Percentiles rank a stretch among this genome's conserved stretches.
These are phyloP conservation scores for Baudoinia panamericana DNA, from an alignment of 495 filamentous ascomycete genomes.

Conservation along the genomic window DNA sequence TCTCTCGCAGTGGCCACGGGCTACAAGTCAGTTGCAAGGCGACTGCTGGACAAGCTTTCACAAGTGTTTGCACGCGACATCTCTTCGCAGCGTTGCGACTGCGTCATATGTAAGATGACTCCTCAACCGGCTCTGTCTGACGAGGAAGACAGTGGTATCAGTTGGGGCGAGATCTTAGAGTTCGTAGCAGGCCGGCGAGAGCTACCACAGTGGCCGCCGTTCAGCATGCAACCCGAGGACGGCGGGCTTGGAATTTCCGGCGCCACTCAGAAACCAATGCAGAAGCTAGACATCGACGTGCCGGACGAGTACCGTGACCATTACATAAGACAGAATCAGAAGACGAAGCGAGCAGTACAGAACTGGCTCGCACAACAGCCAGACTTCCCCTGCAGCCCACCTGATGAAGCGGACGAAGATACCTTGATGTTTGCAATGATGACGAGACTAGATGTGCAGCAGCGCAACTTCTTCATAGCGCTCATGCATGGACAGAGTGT, in stretches of 20 bases:
- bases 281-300: conserved; percentile 80
- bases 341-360: conserved; percentile 72
- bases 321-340: conserved; percentile 75
- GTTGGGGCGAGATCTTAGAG: conserved; percentile 94
- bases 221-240: conserved; percentile 46
- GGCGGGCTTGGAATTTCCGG: conserved; percentile 42
- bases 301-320: conserved; percentile 81
- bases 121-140: conserved; percentile 26
- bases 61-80: conserved; percentile 88
- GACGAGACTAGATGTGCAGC: conserved; percentile 64
- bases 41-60: conserved; percentile 83
- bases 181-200: conserved; percentile 76
- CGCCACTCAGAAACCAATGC: conserved; percentile 46
- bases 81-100: conserved; percentile 63
- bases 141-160: conserved; percentile 51
- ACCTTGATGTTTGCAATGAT: conserved; percentile 85
- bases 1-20: conserved; percentile 93
- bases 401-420: conserved; percentile 80
- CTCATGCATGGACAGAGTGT: conserved; percentile 55
- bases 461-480: conserved; percentile 64
- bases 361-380: conserved; percentile 72
- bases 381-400: conserved; percentile 54
- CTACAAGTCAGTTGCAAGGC: conserved; percentile 83
- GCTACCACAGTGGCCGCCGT: conserved; percentile 77
- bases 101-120: conserved; percentile 56